Evolutionary conservation across 768 basidiomycete genomes (phyloP).

Genomic region (Leccinum olivaceopallidum): DNA sequence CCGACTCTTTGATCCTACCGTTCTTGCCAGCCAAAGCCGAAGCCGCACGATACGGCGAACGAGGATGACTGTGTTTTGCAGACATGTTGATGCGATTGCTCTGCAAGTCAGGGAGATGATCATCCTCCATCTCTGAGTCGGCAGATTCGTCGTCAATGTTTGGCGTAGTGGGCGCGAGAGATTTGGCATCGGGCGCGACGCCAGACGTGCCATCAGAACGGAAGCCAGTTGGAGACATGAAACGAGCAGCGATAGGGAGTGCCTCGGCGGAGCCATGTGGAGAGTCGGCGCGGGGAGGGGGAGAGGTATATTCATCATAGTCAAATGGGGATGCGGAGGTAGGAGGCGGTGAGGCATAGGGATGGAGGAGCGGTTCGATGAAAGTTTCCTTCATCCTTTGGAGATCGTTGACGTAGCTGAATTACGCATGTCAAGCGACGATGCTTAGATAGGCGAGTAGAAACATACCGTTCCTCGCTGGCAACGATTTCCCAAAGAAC

Average conservation of each 20-base stretch:
- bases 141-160: conserved; percentile 76
- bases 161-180: conserved; percentile 46
- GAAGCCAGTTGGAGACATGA: conserved; percentile 68
- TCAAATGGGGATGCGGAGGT: conserved; percentile 59
- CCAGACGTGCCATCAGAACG: conserved; percentile 46
- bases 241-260: conserved; percentile 85
- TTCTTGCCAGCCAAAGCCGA: conserved; percentile 41
- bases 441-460: conserved; percentile 12
- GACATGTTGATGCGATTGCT: conserved; percentile 25
- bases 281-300: conserved; percentile 56
- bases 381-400: conserved; percentile 93
- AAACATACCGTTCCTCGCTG: conserved; percentile 84
- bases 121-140: conserved; percentile 67
- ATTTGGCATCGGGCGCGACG: conserved; percentile 48
- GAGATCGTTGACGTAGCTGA: conserved; percentile 90
- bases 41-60: conserved; percentile 70
- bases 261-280: conserved; percentile 73
- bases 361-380: conserved; percentile 86
- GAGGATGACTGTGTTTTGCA: conserved; percentile 67
- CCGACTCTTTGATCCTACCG: conserved; percentile 43
- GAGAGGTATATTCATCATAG: conserved; percentile 58
- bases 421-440: conserved; percentile 14
- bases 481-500: conserved; percentile 96
- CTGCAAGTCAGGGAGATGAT: conserved; percentile 42
- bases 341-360: conserved; percentile 48